Base-by-base conservation (phyloP, 169 alveolate species). In the Theileria annulata region DNA sequence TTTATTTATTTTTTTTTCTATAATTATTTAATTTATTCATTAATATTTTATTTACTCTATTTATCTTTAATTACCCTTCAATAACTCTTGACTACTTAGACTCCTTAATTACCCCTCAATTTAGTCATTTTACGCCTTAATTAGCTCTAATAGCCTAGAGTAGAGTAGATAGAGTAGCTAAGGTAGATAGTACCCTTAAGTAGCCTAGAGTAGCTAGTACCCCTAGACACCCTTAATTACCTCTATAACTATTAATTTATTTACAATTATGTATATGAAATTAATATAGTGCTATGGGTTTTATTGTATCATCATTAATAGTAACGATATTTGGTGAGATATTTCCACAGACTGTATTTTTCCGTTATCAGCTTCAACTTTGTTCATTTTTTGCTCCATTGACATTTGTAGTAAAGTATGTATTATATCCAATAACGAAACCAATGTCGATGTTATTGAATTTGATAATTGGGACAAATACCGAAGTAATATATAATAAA, bases 241-340 rank as follows among this genome's bases (percentile, higher is more conserved):
- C n/a, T n/a, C n/a, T n/a, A n/a, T n/a, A n/a, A n/a, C n/a, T n/a
- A n/a, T n/a, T n/a, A n/a, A n/a, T n/a, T n/a, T n/a, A n/a, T n/a
- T n/a, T n/a, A n/a, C n/a, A n/a, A n/a, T n/a, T n/a, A n/a, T n/a
- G n/a, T n/a, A n/a, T n/a, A n/a, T 49, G n/a, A 49, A n/a, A n/a
- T n/a, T n/a, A n/a, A n/a, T 47, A 6, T 77, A 89, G 94, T 25
- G 60, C 94, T 31, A 79, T 92, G 30, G 95, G 96, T 1, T 90
- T 94, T 47, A 69, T 94, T 25, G 78, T 92, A 9, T 90, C 96
- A 3, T 92, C 98, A 8, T 71, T 86, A 21, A 80, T 92, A 27
- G 92, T 91, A 42, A 87, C 95, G 48, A 74, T 95, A 47, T 86
- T 95, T 63, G 98, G 98, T 2, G 98, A 95, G 59, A 94, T 95